Evolutionary conservation across 148 eudicot genomes (phyloP), one percentile per base, ranked within the genome.

Genomic region (Silene latifolia): DNA sequence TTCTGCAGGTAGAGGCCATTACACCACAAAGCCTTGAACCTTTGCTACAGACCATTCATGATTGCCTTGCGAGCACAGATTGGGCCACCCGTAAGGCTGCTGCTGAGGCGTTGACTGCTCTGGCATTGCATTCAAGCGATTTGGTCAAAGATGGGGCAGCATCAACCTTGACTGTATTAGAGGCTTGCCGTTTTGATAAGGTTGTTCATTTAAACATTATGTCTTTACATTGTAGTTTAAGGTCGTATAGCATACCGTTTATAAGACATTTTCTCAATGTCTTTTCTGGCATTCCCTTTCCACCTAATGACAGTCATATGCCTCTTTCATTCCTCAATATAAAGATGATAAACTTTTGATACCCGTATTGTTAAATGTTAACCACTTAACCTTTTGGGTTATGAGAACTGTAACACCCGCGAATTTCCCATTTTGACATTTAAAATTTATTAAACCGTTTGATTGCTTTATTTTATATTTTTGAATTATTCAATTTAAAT

Each of bases 11-110:
- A 66, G 98, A 96, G 71, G 97, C 93, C 73, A 86, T 95, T 59
- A 82, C 96, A 66, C 91, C 93, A 61, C 92, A 86, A 80, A 88
- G 86, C 78, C 81, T 90, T 81, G 96, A 95, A 25, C 59, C 90
- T 68, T 81, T 95, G 84, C 79, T 95, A 69, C 97, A 90, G 74
- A 87, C 90, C 86, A 86, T 95, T 79, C 92, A 86, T 62, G 93
- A 86, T 8, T 92, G 91, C 80, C 96, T 95, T 72, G 82, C 84
- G 76, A 92, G 90, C 83, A 71, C 96, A 71, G 98, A 95, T 81
- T 95, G 97, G 98, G 93, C 97, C 60, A 90, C 97, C 46, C 93
- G 98, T 53, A 95, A 95, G 86, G 93, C 98, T 82, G 97, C 98
- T 59, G 94, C 98, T 21, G 98, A 93, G 69, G 83, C 95, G 54